Percentiles rank a stretch among this genome's conserved stretches.
These are phyloP conservation scores for Boletus sensibilis DNA, from an alignment of 768 basidiomycete species.

Conservation along the genomic window DNA sequence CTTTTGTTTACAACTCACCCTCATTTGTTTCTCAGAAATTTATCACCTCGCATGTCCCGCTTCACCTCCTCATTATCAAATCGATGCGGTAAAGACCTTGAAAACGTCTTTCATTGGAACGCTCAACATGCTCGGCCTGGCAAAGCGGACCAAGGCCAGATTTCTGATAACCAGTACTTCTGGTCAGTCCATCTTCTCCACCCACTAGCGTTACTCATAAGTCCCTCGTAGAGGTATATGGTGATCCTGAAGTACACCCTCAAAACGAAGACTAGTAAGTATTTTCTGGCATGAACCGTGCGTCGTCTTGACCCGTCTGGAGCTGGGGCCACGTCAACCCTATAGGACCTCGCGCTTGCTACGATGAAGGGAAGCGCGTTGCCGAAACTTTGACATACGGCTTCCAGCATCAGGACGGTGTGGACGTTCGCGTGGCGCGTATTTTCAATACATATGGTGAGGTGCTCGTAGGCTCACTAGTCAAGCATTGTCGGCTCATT, in stretches of 20 bases:
- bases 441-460: conserved; percentile 96
- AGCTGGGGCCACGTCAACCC: conserved; percentile 99
- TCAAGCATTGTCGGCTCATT: not conserved
- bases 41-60: conserved; percentile 99
- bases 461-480: not conserved
- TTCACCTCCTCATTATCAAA: conserved; percentile 96
- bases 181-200: conserved; percentile 45
- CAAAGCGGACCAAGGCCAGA: conserved; percentile 95
- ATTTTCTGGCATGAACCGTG: not conserved
- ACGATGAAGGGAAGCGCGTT: conserved; percentile 99
- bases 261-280: conserved; percentile 93
- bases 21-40: conserved; percentile 59
- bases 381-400: conserved; percentile 98
- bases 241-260: conserved; percentile 97
- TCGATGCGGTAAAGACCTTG: conserved; percentile 96
- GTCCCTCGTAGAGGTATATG: conserved; percentile 78
- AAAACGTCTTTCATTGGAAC: conserved; percentile 99
- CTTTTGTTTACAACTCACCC: not conserved
- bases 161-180: conserved; percentile 97
- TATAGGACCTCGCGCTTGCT: conserved; percentile 97
- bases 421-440: conserved; percentile 94
- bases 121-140: conserved; percentile 96
- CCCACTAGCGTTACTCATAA: not conserved
- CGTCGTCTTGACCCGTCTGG: conserved; percentile 18
- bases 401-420: conserved; percentile 90